A percentile compares a stretch with the other conserved stretches of the same genome.
phyloP scores from a whole-genome alignment of 345 rosid genomes.

The Firmiana major region DNA sequence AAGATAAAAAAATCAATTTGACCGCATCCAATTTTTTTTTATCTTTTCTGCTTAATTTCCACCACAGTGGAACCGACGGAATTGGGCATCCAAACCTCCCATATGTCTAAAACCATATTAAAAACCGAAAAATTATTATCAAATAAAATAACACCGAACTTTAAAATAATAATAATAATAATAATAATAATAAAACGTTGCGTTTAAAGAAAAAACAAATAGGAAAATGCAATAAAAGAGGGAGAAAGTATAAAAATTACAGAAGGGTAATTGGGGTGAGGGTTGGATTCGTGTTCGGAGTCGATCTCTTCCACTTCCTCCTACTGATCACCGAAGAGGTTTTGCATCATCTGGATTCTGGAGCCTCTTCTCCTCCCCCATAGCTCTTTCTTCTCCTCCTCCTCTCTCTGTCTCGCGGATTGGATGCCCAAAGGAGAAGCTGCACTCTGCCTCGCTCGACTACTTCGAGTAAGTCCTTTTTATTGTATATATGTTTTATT shows the following conservation, averaged over 20 bases:
- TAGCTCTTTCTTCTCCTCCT: constrained; percentile 22
- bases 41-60: no score
- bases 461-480: no score
- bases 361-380: constrained; percentile 85
- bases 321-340: constrained; percentile 95
- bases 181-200: neutral
- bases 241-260: constrained; percentile 29
- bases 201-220: neutral
- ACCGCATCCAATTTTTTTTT: no score
- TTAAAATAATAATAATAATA: neutral
- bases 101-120: no score
- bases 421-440: neutral
- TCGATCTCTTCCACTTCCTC: constrained; percentile 72
- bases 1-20: no score
- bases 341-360: constrained; percentile 99
- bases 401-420: neutral
- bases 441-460: neutral
- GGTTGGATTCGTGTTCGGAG: constrained; percentile 95
- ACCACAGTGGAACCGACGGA: no score
- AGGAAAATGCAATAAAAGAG: neutral
- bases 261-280: constrained; percentile 75
- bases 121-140: neutral
- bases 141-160: neutral
- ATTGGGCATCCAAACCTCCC: no score
- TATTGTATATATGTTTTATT: no score